Evolutionary conservation across 2,329 filamentous ascomycete species (phyloP).

Genomic region (Penicillium sp.): DNA sequence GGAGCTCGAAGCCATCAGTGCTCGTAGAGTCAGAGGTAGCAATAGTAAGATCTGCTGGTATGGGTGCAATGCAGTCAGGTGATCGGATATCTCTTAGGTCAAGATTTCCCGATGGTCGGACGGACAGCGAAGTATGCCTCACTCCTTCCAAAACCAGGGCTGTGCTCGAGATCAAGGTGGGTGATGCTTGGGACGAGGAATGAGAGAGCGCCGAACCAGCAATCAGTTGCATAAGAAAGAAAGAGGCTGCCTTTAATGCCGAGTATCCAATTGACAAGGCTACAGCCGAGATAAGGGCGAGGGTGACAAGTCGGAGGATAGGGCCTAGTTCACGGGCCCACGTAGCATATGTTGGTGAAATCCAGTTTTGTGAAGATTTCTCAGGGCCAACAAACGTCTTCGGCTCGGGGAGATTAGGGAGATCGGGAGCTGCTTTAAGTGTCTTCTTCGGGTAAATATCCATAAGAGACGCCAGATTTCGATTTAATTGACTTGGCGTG

Average conservation of each 20-base stretch:
- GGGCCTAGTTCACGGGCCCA: slow-evolving; percentile 29
- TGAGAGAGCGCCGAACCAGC: slow-evolving; percentile 29
- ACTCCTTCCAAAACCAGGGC: slow-evolving; percentile 22
- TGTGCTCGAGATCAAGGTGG: slow-evolving; percentile 24
- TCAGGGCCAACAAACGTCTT: slow-evolving; percentile 26
- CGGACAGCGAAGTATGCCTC: slow-evolving; percentile 31
- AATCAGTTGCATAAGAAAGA: slow-evolving; percentile 31
- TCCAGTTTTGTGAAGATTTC: slow-evolving; percentile 30
- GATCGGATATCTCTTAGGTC: slow-evolving; percentile 19
- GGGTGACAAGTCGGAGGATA: slow-evolving; percentile 32
- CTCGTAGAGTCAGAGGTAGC: slow-evolving; percentile 31
- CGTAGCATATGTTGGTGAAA: slow-evolving; percentile 27
- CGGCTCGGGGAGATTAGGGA: slow-evolving; percentile 7
- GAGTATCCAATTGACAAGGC: slow-evolving; percentile 37
- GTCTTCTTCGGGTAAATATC: slow-evolving; percentile 34
- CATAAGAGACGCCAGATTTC: slow-evolving; percentile 50
- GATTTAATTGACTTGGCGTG: slow-evolving; percentile 50
- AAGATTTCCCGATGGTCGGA: slow-evolving; percentile 24
- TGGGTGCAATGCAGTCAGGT: slow-evolving; percentile 25
- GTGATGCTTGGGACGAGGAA: slow-evolving; percentile 18
- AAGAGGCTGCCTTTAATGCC: slow-evolving; percentile 28
- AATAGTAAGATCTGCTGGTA: slow-evolving; percentile 29
- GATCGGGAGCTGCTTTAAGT: slow-evolving; percentile 22
- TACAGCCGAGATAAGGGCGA: slow-evolving; percentile 33
- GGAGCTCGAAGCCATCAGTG: slow-evolving; percentile 54